These are phyloP conservation scores for Clonostachys solani DNA, from an alignment of 2,329 filamentous ascomycete species.

Conservation along the genomic window DNA sequence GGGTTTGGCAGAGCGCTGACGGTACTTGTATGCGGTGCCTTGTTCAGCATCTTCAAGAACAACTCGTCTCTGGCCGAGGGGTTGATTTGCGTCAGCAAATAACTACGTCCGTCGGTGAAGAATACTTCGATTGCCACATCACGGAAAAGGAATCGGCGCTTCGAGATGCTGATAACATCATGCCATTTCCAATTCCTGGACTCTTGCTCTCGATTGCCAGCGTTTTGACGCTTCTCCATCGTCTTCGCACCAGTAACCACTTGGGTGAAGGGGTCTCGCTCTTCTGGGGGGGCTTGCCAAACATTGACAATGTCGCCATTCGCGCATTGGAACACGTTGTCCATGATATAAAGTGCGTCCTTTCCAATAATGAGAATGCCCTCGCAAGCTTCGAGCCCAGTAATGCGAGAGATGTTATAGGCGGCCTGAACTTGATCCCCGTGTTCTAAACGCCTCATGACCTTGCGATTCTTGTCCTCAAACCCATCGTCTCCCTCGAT, in stretches of 20 bases:
- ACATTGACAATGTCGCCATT: constrained; percentile 97
- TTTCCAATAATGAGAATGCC: constrained; percentile 92
- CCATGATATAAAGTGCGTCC: constrained; percentile 87
- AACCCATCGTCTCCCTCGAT: constrained; percentile 70
- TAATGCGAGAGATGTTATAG: constrained; percentile 91
- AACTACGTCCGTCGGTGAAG: constrained; percentile 94
- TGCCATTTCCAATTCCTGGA: constrained; percentile 91
- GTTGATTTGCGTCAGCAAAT: constrained; percentile 81
- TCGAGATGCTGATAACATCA: constrained; percentile 92
- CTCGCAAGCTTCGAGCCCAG: constrained; percentile 89
- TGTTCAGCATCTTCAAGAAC: constrained; percentile 68
- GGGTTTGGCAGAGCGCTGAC: constrained; percentile 67
- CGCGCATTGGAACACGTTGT: constrained; percentile 91
- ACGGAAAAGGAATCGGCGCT: constrained; percentile 89
- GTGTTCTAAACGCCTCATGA: constrained; percentile 88
- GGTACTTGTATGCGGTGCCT: constrained; percentile 76
- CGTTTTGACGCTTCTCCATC: constrained; percentile 56
- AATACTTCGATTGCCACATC: constrained; percentile 97
- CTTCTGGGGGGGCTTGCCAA: constrained; percentile 86
- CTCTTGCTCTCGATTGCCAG: constrained; percentile 62
- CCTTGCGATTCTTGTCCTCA: constrained; percentile 97
- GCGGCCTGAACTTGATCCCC: constrained; percentile 91
- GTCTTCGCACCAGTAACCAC: constrained; percentile 73
- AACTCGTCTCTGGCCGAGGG: constrained; percentile 73
- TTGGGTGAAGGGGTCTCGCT: constrained; percentile 91